Base-by-base conservation (phyloP, 768 basidiomycete genomes). In the Tricholoma saponaceum region DNA sequence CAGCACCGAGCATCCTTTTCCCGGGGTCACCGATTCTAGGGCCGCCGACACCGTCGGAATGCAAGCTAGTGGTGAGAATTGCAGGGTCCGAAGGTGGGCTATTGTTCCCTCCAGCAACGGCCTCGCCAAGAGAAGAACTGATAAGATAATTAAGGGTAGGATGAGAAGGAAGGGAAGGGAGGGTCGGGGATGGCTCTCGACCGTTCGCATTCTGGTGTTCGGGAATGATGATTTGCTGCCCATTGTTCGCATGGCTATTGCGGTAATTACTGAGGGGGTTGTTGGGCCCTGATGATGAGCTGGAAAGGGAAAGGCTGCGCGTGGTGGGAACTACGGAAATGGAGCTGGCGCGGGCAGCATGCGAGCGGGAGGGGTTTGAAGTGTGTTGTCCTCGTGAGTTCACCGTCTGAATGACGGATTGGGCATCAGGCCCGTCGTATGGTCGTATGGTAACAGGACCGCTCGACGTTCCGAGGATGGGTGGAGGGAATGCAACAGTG, bases 391-490 rank as follows among this genome's bases (percentile, higher is more conserved):
- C 80, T 62, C 91, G 85, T 50, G 89, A 69, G 70, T 93, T 93
- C 60, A 93, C 91, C 44, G 78, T 87, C 64, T 90, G 87, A 61
- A 94, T 94, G 69, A 93, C 86, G 56, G 67, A 72, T 67, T 95
- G 91, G 6, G 95, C 95, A 72, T 99, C 96, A 43, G 93, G 83
- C 1, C 93, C 94, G 70, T 95, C 95, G 74, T 98, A 99, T 1
- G 97, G 95, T 64, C 82, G 83, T 73, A 99, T 91, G 55, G 77
- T 76, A 18, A 87, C 86, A 18, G 79, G 67, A 49, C 73, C 70
- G 33, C 81, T 83, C 26, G 79, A 69, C 4, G 86, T 81, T 30
- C 82, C 81, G 59, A 94, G 78, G 60, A 85, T 80, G 59, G 86
- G 69, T 46, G 89, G 93, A 58, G 88, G 94, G 67, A 83, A 86